Evolutionary conservation across 257 asterid species (phyloP).

Genomic region (Rhazya stricta): DNA sequence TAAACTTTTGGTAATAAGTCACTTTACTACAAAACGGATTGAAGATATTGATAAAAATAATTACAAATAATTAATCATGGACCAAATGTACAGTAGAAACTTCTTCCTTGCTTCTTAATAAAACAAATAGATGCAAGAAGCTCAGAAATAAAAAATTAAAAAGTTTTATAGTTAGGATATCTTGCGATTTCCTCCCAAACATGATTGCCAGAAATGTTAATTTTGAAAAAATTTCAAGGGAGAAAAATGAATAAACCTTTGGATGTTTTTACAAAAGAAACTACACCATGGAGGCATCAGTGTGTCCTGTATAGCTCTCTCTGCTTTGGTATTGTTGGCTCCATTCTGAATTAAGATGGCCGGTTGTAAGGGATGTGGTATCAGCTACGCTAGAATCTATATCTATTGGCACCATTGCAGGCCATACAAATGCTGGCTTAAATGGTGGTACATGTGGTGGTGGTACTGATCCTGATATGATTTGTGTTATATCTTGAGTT

Average conservation of each 20-base stretch:
- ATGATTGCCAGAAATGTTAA: background rate
- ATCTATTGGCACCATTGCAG: conserved; percentile 36
- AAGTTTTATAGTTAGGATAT: conserved; percentile 9
- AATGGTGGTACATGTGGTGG: conserved; percentile 65
- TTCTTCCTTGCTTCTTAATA: conserved; percentile 15
- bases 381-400: conserved; percentile 27
- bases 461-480: conserved; percentile 51
- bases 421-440: conserved; percentile 88
- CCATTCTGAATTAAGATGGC: conserved; percentile 52
- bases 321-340: conserved; percentile 47
- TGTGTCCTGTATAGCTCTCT: conserved; percentile 41
- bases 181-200: conserved; percentile 17
- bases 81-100: background rate
- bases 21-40: too few relatives aligned
- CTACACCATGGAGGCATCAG: conserved; percentile 51
- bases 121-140: conserved; percentile 8
- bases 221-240: too few relatives aligned
- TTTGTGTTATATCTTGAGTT: conserved; percentile 54
- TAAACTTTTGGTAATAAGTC: too few relatives aligned
- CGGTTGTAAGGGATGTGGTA: conserved; percentile 32
- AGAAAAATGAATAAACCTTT: background rate
- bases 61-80: background rate
- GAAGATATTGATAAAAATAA: too few relatives aligned
- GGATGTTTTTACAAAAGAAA: conserved; percentile 16
- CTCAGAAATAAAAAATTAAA: background rate